Evolutionary conservation across 2,329 filamentous ascomycete species (phyloP).

Genomic region (Aspergillus vadensis): DNA sequence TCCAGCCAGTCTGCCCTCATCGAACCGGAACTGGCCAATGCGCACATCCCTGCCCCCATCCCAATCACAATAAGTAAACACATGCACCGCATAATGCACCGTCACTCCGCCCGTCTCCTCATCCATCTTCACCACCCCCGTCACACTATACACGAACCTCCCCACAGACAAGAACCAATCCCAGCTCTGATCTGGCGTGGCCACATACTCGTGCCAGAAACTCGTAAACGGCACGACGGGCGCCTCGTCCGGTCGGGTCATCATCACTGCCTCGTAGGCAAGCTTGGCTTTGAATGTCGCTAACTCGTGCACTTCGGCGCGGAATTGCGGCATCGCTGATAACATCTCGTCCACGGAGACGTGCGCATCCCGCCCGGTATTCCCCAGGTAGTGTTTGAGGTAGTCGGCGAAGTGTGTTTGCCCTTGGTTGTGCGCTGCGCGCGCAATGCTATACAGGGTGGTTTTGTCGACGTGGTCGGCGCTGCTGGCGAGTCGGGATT

Average conservation of each 20-base stretch:
- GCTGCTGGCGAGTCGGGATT: not conserved
- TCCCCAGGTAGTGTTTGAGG: conserved; percentile 5
- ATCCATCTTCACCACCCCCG: not conserved
- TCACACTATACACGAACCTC: conserved; percentile 4
- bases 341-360: conserved; percentile 4
- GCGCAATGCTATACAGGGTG: conserved; percentile 2
- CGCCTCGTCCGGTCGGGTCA: not conserved
- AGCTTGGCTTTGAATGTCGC: not conserved
- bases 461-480: conserved; percentile 5
- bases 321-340: not conserved
- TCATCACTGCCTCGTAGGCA: not conserved
- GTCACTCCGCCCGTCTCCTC: not conserved
- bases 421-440: not conserved
- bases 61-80: conserved; percentile 6
- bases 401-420: conserved; percentile 2
- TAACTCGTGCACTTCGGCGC: not conserved
- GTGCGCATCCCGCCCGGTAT: conserved; percentile 1
- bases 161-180: conserved; percentile 7
- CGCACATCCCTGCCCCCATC: not conserved
- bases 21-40: not conserved
- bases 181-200: conserved; percentile 9
- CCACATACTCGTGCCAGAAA: conserved; percentile 7
- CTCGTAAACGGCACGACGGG: conserved; percentile 1
- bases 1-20: not conserved
- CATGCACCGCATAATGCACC: conserved; percentile 6